Conservation (phyloP, 768 basidiomycete species). For the Lentinula lateritia region DNA sequence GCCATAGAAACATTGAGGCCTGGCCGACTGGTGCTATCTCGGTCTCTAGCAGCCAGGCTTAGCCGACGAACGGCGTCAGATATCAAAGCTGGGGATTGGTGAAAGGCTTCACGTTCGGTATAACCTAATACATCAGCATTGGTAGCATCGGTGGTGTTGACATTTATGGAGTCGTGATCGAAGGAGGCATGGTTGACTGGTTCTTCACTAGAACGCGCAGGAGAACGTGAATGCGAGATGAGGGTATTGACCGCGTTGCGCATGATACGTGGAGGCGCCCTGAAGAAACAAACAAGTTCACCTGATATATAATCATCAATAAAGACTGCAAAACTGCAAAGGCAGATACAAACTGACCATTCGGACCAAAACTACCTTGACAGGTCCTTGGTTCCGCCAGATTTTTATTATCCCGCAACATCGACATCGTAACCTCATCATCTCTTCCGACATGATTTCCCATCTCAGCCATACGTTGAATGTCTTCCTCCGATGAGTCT, state of each 20-base stretch:
- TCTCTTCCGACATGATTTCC: conserved; percentile 27
- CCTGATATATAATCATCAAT: conserved; percentile 37
- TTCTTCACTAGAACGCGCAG: conserved; percentile 21
- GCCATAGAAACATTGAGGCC: neutral
- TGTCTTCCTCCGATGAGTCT: conserved; percentile 63
- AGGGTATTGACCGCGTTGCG: conserved; percentile 48
- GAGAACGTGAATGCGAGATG: conserved; percentile 30
- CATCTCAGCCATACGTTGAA: conserved; percentile 25
- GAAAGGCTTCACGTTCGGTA: conserved; percentile 26
- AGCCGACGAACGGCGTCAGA: conserved; percentile 71
- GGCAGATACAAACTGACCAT: conserved; percentile 45
- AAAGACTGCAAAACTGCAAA: no score
- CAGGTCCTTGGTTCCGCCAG: conserved; percentile 80
- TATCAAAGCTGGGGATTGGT: conserved; percentile 61
- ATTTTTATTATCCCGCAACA: conserved; percentile 67
- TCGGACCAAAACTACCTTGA: conserved; percentile 85
- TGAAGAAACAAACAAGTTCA: conserved; percentile 83
- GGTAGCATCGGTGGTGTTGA: conserved; percentile 3
- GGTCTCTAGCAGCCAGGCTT: conserved; percentile 56
- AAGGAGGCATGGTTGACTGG: conserved; percentile 9
- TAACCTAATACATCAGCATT: neutral
- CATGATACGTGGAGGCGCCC: conserved; percentile 66
- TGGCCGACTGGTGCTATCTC: conserved; percentile 5
- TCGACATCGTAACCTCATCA: conserved; percentile 46
- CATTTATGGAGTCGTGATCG: conserved; percentile 18